Conservation (phyloP, 2,329 filamentous ascomycete genomes). For the Aspergillus proliferans region DNA sequence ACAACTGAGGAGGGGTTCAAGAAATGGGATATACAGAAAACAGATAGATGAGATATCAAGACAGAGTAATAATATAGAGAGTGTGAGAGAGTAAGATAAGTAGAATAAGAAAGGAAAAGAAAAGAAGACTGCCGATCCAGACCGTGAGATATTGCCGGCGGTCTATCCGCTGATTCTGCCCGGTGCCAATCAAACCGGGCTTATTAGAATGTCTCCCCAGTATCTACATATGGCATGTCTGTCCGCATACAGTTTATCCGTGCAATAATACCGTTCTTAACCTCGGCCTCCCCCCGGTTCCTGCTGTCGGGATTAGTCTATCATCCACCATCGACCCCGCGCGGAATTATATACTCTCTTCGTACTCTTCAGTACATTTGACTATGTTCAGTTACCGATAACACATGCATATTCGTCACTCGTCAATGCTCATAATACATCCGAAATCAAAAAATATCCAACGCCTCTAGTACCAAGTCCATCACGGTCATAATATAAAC, state of each 20-base stretch:
- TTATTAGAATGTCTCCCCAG: not conserved
- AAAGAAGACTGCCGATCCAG: conserved; percentile 2
- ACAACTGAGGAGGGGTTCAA: too few relatives aligned
- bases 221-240: not conserved
- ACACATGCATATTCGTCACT: not conserved
- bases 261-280: not conserved
- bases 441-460: not conserved
- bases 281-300: not conserved
- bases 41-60: conserved; percentile 2
- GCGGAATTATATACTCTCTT: not conserved
- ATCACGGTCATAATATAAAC: not conserved
- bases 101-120: conserved; percentile 3
- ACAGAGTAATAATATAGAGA: not conserved
- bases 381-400: not conserved
- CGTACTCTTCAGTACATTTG: too few relatives aligned
- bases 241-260: not conserved
- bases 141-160: conserved; percentile 1
- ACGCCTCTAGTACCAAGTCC: not conserved
- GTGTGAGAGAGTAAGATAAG: not conserved
- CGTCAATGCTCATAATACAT: not conserved
- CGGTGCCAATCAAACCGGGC: not conserved
- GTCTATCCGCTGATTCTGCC: not conserved
- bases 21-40: not conserved
- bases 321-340: not conserved
- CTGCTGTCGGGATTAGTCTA: not conserved